Base-by-base conservation (phyloP, 345 rosid species). In the Bruguiera parviflora region DNA sequence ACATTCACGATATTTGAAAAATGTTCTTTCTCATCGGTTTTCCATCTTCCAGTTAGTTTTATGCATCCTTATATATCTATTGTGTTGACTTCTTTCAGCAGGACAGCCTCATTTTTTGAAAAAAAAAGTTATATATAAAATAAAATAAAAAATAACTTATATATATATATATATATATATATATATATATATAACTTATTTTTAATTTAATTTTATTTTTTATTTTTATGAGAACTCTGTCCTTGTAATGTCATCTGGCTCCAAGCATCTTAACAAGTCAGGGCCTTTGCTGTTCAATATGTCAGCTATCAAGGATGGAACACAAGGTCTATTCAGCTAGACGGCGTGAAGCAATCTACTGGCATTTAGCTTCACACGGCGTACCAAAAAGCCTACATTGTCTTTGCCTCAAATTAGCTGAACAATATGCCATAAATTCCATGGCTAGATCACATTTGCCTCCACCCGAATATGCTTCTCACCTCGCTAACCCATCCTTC, bases 301-400 rank as follows among this genome's bases (percentile, higher is more conserved):
- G 53, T 64, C 90, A 92, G 98, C 78, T 92, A 58, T 72, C 73
- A 69, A 84, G 75, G 78, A 84, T 92, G 98, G 90, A 92, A 73
- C 91, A 64, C 65, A 83, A 84, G 79, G 89, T 90, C 37, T 90
- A 86, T 73, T 83, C 84, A 61, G 95, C 95, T 0, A 87, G 84
- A 76, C 87, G 84, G 49, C 91, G 86, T 32, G 98, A 92, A 82
- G 83, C 82, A 49, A 74, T 90, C 43, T 86, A 85, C 77, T 92
- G 98, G 96, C 93, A 89, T 84, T 82, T 93, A 79, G 97, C 97
- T 47, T 89, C 98, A 63, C 93, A 80, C 39, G 96, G 96, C 69
- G 77, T 93, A 64, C 98, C 98, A 7, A 88, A 87, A 80, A 80
- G 94, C 80, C 72, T 88, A 19, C 90, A 93, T 78, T 93, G 97